phyloP scores from a whole-genome alignment of 139 green algal species.

The Chlamydomonas sp. region DNA sequence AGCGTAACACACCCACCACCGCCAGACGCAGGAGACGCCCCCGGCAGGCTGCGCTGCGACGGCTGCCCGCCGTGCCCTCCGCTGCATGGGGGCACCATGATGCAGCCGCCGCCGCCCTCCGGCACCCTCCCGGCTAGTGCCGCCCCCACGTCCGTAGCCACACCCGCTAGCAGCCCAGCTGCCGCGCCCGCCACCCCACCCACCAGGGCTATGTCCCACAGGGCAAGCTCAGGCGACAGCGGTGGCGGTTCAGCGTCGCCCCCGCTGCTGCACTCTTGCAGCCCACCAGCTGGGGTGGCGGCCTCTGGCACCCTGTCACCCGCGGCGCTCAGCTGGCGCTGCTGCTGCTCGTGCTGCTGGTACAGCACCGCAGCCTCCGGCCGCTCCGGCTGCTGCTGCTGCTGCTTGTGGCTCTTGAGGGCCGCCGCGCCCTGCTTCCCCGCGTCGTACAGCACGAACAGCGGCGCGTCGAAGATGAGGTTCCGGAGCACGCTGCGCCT shows the following conservation, averaged over 20 bases:
- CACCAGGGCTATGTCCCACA: background rate
- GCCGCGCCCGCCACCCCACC: background rate
- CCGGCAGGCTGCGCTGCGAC: too few species aligned
- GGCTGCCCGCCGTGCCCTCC: too few species aligned
- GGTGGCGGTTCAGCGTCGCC: background rate
- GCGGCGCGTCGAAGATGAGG: constrained; percentile 1
- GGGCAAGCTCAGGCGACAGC: background rate
- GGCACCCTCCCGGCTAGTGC: background rate
- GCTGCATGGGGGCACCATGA: too few species aligned
- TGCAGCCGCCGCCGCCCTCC: too few species aligned
- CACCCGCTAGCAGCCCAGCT: background rate
- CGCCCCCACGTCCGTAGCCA: background rate
- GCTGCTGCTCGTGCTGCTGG: background rate
- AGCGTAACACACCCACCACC: too few species aligned
- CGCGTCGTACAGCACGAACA: constrained; percentile 18
- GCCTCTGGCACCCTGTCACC: background rate
- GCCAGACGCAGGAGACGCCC: too few species aligned
- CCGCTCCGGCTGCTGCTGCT: background rate
- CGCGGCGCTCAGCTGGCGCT: background rate
- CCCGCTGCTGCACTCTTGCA: background rate
- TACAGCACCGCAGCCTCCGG: background rate
- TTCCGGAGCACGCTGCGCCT: background rate
- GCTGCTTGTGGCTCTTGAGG: background rate
- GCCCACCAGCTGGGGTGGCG: too few species aligned
- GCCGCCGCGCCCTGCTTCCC: background rate